Base-by-base conservation (phyloP, 306 rosid species). In the Potentilla sterilis region DNA sequence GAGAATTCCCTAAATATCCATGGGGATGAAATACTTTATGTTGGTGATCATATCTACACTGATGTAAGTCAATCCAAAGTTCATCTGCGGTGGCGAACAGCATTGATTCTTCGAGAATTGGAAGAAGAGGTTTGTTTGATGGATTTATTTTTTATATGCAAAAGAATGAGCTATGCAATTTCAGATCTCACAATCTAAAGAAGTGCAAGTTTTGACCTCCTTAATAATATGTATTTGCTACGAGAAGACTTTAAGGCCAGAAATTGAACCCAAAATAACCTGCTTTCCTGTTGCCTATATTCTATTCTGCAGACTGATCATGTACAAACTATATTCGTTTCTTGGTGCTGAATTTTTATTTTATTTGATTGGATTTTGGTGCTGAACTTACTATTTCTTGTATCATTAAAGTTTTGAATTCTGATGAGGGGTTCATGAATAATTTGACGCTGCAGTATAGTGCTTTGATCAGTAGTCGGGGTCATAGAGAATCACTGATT, bases 51-150 rank as follows among this genome's bases (percentile, higher is more conserved):
- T 83, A 95, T 95, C 69, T 95, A 92, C 81, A 95, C 97, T 16
- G 99, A 95, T 78, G 99, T 95, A 55, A 95, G 99, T 83, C 97
- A 90, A 81, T 92, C 99, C 75, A 92, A 95, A 86, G 91, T 95
- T 69, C 97, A 95, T 81, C 83, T 90, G 76, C 89, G 99, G 74
- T 95, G 99, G 99, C 89, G 99, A 80, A 95, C 99, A 5, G 97
- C 97, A 70, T 87, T 95, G 82, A 83, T 95, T 84, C 89, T 91
- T 78, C 89, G 97, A 80, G 99, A 95, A 85, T 81, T 95, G 84
- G 97, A 95, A 88, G 99, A 92, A 19, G 99, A 95, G 99, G 99
- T 86, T 81, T 74, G 88, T 83, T 59, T 32, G 44, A 28, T 64
- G 65, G 70, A 32, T 51, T 64, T 49, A 22, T 68, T 70, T 47